phyloP scores from a whole-genome alignment of 768 basidiomycete genomes.

The Rubroboletus pulcherrimus region DNA sequence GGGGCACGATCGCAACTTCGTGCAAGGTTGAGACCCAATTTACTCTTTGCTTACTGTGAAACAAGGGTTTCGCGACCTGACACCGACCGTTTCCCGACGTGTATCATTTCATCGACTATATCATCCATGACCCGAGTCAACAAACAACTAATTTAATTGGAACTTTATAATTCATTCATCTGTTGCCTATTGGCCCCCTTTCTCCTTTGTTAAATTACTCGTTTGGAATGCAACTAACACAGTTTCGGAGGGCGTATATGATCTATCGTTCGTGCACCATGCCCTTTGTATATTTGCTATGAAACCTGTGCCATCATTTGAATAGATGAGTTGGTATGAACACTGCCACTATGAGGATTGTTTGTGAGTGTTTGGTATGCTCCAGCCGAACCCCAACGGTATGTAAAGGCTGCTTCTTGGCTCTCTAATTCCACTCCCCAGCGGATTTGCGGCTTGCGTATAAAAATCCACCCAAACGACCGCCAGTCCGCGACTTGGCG shows the following conservation, averaged over 20 bases:
- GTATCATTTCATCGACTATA: slow-evolving; percentile 20
- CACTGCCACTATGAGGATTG: neutral
- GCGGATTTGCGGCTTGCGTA: slow-evolving; percentile 20
- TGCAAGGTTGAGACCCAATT: neutral
- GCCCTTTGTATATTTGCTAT: slow-evolving; percentile 17
- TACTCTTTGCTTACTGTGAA: slow-evolving; percentile 2
- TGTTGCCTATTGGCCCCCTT: neutral
- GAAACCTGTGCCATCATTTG: slow-evolving; percentile 20
- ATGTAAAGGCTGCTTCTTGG: neutral
- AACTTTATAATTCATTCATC: slow-evolving; percentile 7
- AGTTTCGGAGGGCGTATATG: slow-evolving; percentile 15
- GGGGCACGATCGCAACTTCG: neutral
- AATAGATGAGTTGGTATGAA: neutral
- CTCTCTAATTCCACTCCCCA: slow-evolving; percentile 20
- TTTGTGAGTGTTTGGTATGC: slow-evolving; percentile 24
- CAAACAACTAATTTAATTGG: slow-evolving; percentile 20
- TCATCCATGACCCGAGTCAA: slow-evolving; percentile 6
- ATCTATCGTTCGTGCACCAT: slow-evolving; percentile 11
- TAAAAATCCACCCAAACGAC: slow-evolving; percentile 31
- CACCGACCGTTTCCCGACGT: slow-evolving; percentile 11
- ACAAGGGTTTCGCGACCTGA: slow-evolving; percentile 10
- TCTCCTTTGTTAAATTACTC: slow-evolving; percentile 6
- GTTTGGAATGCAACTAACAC: slow-evolving; percentile 15
- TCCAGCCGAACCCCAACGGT: slow-evolving; percentile 32
- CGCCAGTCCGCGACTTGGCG: slow-evolving; percentile 25